Evolutionary conservation across 1,284 basidiomycete species (phyloP), one percentile per base, ranked within the genome.

Genomic region (Leccinum pachyderme): DNA sequence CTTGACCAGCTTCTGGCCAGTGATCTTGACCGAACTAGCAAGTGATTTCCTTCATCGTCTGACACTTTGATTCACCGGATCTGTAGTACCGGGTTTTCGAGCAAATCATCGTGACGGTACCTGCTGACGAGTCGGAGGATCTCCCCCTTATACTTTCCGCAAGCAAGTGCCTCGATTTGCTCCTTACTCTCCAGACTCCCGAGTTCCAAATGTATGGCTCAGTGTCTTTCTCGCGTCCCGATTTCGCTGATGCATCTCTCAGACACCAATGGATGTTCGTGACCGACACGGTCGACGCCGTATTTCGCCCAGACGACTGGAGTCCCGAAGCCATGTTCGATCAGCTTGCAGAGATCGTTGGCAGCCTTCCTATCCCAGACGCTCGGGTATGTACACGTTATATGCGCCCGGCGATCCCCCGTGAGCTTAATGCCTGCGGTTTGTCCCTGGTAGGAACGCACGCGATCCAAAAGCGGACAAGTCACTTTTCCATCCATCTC

Each of bases 211-310:
- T 98, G 94, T 95, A 67, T 63, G 86, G 24, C 49, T 54, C 22
- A 12, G 8, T 15, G 13, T 27, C 31, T 47, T 27, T 44, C 47
- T 24, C 2, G 22, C 27, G 12, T 13, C 15, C 29, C n/a, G 37
- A 54, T 53, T 28, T 24, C 27, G 27, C 55, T 66, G 18, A 65
- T 47, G 39, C 37, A 2, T 5, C 49, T 41, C 22, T 52, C 35
- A 97, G 95, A 61, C 92, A 99, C 71, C 95, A 99, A 78, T 99
- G 97, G 96, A 91, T 98, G 64, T 99, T 99, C 68, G 86, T 98
- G 53, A 97, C 95, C 0, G 97, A 99, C 71, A 98, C 96, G 0
- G 91, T 95, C 5, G 97, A 99, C 66, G 95, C 95, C 0, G 83
- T 95, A 11, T 95, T 95, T 70, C 88, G 87, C 7, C 88, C 92